Base-by-base conservation (phyloP, 257 asterid genomes). In the Coffea canephora region DNA sequence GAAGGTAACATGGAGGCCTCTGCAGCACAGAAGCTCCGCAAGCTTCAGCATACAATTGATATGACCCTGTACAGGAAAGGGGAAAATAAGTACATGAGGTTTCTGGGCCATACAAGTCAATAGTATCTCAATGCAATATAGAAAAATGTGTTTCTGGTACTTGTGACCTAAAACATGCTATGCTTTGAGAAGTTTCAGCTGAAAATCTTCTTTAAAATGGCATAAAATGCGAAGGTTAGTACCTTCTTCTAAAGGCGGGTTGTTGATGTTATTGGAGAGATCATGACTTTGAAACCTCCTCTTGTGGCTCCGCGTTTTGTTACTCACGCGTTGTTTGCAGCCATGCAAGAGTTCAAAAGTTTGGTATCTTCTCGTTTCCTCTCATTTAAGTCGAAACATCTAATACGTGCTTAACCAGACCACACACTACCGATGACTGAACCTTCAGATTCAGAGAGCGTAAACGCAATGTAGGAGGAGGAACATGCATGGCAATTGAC, bases 11-110 rank as follows among this genome's bases (percentile, higher is more conserved):
- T 80, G 81, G 46, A 85, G 73, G 66, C 78, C 76, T 0, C 70
- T 41, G 43, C 67, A 57, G 50, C 81, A 74, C 15, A 83, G 84
- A 71, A 85, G 85, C 79, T 85, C 86, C 16, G 83, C 88, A 21
- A 85, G 69, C 23, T 77, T 85, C 41, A 85, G 78, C 86, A 85
- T 85, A 14, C 75, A 84, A 59, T 85, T 82, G 5, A 85, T 81
- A 77, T 85, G 86, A 18, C 88, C 81, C 25, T 82, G 86, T 11
- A 75, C 86, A 31, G 85, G 77, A 4, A 85, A 82, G 31, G 85
- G 86, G 52, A 85, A 82, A 23, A 84, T 62, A 3, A 84, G 71
- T 11, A 81, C 79, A 23, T 79, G 87, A 65, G 85, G 70, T 50
- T 25, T 72, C 45, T 72, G 62, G 43, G 76, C 76, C 76, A 72